Base-by-base conservation (phyloP, 768 basidiomycete species). In the Psilocybe azurescens region DNA sequence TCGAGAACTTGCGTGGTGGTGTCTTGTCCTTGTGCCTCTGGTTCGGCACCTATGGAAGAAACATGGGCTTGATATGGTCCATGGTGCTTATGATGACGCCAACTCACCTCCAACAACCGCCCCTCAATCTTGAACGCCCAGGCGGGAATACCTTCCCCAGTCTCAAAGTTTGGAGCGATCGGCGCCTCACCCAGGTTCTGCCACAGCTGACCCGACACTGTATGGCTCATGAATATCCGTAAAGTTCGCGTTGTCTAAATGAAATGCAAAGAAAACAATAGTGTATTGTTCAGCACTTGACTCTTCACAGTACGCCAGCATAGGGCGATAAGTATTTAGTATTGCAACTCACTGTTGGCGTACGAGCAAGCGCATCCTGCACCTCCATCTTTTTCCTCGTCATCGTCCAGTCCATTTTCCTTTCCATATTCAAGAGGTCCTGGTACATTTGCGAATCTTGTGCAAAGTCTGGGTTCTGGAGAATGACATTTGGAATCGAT, bases 381-480 rank as follows among this genome's bases (percentile, higher is more conserved):
- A 98, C 88, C 72, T 98, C 95, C 9, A 90, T 90, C 67, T 84
- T 87, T 76, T 97, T 97, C 72, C 96, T 82, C 72, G 87, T 88
- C 82, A 96, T 90, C 3, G 94, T 96, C 96, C 96, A 97, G 74
- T 98, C 95, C 14, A 98, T 79, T 72, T 90, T 93, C 60, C 91
- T 85, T 73, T 97, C 95, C 87, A 93, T 93, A 65, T 91, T 89
- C 29, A 95, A 74, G 44, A 97, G 78, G 68, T 93, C 89, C 62
- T 89, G 86, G 75, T 97, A 97, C 85, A 96, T 93, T 60, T 79
- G 81, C 24, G 93, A 93, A 72, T 97, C 94, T 67, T 86, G 83
- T 1, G 89, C 85, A 70, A 93, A 93, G 53, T 89, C 86, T 16
- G 89, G 86, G 66, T 86, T 82, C 62, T 93, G 88, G 4, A 89